Percentiles rank a stretch among this genome's conserved stretches.
These are phyloP conservation scores for Psidium friedrichsthalianum DNA, from an alignment of 345 rosid species.

Conservation along the genomic window DNA sequence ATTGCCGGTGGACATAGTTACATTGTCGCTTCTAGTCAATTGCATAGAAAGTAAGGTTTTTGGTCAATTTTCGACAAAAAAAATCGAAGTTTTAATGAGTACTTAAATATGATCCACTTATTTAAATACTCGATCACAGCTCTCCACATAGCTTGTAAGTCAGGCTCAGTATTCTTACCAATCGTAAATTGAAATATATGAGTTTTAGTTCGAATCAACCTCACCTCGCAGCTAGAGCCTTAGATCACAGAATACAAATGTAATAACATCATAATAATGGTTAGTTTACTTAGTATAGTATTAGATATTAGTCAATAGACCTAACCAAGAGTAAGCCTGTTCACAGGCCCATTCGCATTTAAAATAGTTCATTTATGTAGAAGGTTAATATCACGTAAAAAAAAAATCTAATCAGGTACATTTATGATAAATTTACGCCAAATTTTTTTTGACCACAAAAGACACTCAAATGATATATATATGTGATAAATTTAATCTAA, in stretches of 20 bases:
- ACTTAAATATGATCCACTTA: not conserved
- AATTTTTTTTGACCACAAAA: too few species aligned
- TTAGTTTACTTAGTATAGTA: not conserved
- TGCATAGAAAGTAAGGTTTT: not conserved
- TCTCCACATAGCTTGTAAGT: not conserved
- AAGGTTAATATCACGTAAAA: too few species aligned
- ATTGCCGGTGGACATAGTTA: not conserved
- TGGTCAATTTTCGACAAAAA: not conserved
- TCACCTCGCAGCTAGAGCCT: not conserved
- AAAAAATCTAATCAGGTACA: too few species aligned
- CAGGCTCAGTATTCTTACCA: fast-evolving
- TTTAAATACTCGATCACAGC: not conserved
- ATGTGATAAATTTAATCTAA: too few species aligned
- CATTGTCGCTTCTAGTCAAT: not conserved
- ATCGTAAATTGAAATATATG: not conserved
- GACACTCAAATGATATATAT: too few species aligned
- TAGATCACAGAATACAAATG: not conserved
- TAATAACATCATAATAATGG: not conserved
- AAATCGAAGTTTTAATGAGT: too few species aligned
- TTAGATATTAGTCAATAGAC: not conserved
- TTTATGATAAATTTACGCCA: too few species aligned
- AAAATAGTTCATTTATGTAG: too few species aligned
- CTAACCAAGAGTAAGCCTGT: not conserved
- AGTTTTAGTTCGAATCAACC: not conserved
- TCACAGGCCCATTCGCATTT: not conserved